Base-by-base conservation (phyloP, 768 basidiomycete genomes). In the Macrolepiota dolichaula region DNA sequence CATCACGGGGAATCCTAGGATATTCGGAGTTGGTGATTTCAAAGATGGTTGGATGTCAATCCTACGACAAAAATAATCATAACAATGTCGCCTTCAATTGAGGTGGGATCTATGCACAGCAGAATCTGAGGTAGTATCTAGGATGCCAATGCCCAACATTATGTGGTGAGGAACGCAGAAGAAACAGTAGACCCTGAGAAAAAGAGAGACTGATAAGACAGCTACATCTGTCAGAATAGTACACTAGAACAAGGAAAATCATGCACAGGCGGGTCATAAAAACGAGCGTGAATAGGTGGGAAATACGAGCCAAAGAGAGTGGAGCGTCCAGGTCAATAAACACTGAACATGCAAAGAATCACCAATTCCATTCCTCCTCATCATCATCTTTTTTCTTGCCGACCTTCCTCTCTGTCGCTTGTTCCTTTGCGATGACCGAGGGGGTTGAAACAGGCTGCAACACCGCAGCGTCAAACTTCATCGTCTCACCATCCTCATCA, bases 361-460 rank as follows among this genome's bases (percentile, higher is more conserved):
- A 60, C 85, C 85, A 87, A 65, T 86, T 86, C 85, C 85, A 87
- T 61, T 81, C 81, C 27, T 85, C 82, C 51, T 82, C 83, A 44
- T 82, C 79, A 51, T 77, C 75, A 11, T 68, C 67, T 0, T 66
- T 66, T 38, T 67, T 37, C 19, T 60, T 27, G 64, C 47, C 51
- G 10, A 32, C 2, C 54, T 57, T 50, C 25, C 24, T 54, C 53
- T 56, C 29, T 22, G 22, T 44, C 24, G 40, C 52, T n/a, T 38
- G 57, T 37, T 35, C 57, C 29, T 47, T 61, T 32, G 51, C 42
- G 32, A 60, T 51, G 11, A 63, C 37, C 63, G 56, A 57, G 13
- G 47, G 47, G 29, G 63, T 42, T 15, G 62, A 52, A 22, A 65
- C 62, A 12, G 69, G 64, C 6, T 73, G 65, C 24, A 71, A 65